A percentile compares a stretch with the other conserved stretches of the same genome.
Evolutionary conservation across 495 filamentous ascomycete genomes (phyloP).

Genomic region (Bacidia gigantensis): DNA sequence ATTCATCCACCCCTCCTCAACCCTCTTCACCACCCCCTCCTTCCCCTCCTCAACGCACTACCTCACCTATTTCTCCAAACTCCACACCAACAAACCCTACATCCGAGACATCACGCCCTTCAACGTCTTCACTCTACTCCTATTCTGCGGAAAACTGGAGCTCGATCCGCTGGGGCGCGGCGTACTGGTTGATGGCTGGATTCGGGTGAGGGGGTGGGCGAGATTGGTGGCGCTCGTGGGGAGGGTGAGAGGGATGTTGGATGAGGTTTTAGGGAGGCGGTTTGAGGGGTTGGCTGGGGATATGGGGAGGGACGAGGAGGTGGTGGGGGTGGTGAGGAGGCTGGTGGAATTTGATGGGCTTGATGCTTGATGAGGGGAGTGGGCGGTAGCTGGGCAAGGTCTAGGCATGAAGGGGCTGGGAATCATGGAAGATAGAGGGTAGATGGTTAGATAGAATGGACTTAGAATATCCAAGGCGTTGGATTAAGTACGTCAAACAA

Average conservation of each 20-base stretch:
- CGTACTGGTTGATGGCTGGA: slow-evolving; percentile 84
- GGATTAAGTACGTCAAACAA: no score
- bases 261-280: slow-evolving; percentile 61
- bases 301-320: slow-evolving; percentile 39
- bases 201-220: slow-evolving; percentile 83
- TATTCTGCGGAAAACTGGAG: slow-evolving; percentile 76
- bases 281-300: slow-evolving; percentile 60
- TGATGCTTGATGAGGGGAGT: no score
- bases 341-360: slow-evolving; percentile 80
- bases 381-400: no score
- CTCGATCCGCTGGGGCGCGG: slow-evolving; percentile 83
- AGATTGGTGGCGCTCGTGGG: slow-evolving; percentile 83
- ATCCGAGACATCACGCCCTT: slow-evolving; percentile 84
- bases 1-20: slow-evolving; percentile 82
- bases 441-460: no score
- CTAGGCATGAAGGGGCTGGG: no score
- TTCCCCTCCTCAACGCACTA: slow-evolving; percentile 58
- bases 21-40: slow-evolving; percentile 64
- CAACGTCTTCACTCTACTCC: slow-evolving; percentile 74
- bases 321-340: slow-evolving; percentile 61
- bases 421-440: no score
- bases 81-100: slow-evolving; percentile 80
- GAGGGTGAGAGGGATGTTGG: slow-evolving; percentile 70
- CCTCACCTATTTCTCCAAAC: slow-evolving; percentile 77
- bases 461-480: no score